Base-by-base conservation (phyloP, 2,329 filamentous ascomycete species). In the Pseudogymnoascus sp. region DNA sequence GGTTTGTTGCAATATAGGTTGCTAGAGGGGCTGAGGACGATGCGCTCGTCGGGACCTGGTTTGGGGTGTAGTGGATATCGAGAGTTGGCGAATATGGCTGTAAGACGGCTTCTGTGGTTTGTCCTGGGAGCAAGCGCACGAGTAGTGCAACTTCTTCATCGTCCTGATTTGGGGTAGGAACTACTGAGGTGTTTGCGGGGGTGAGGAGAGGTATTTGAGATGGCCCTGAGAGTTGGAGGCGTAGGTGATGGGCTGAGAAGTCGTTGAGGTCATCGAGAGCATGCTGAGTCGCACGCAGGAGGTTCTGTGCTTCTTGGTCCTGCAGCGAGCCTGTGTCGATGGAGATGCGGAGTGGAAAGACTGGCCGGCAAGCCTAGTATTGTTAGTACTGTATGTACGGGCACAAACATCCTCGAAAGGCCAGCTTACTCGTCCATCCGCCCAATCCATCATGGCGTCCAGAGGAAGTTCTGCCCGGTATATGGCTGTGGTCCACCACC, bases 401-500 rank as follows among this genome's bases (percentile, higher is more conserved):
- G 4, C 44, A 33, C 13, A 33, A 33, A n/a, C 17, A 50, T 29
- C 41, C 4, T 7, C 13, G 33, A 17, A 4, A 11, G 24, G 4
- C 10, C 26, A 26, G 65, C 76, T 64, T 74, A 95, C 92, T 81
- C 89, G 90, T 66, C 92, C 92, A 70, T 95, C 89, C 8, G 91
- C 89, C 93, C 94, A 97, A 64, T 88, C 83, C 67, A 89, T 83
- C 94, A 99, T 99, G 61, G 86, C 83, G 71, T 88, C 82, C 67
- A 97, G 74, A 4, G 94, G 94, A 67, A 99, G 77, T 47, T 86
- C 82, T 10, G 93, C 92, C 61, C 94, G 84, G 74, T 96, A 92
- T 61, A 97, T 96, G 0, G 89, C 88, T 3, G 94, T 99, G 0
- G 94, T 97, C 73, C 86, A 86, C 86, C 91, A 95, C 94, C 94